A percentile compares a stretch with the other conserved stretches of the same genome.
Conservation (phyloP, 495 filamentous ascomycete species). For the Staphylotrichum tortipilum region DNA sequence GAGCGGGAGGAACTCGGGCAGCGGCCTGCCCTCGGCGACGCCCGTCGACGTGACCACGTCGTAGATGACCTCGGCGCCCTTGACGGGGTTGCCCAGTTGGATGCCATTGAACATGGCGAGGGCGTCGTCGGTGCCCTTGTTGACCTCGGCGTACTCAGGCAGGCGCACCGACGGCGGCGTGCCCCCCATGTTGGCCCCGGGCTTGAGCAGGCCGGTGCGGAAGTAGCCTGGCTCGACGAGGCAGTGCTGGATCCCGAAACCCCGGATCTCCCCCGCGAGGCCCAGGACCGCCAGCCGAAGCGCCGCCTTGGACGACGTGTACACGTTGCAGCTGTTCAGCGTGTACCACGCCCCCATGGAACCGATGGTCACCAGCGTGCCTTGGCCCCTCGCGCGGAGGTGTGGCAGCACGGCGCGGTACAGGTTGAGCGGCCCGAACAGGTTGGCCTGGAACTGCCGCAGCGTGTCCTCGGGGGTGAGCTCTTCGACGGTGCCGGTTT, state of each 20-base stretch:
- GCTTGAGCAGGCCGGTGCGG: constrained; percentile 36
- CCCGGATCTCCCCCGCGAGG: constrained; percentile 34
- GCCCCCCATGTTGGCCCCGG: constrained; percentile 6
- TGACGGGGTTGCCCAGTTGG: constrained; percentile 29
- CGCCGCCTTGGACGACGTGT: constrained; percentile 47
- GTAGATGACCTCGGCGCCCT: constrained; percentile 28
- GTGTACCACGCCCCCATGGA: constrained; percentile 35
- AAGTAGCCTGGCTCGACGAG: constrained; percentile 46
- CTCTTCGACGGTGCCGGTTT: constrained; percentile 40
- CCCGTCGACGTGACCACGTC: constrained; percentile 27
- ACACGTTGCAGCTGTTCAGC: constrained; percentile 31
- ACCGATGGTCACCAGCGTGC: constrained; percentile 44
- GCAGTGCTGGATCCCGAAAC: constrained; percentile 38
- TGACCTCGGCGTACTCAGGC: constrained; percentile 16
- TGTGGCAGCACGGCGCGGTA: constrained; percentile 40
- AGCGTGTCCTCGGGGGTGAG: constrained; percentile 11
- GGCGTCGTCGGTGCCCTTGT: background rate
- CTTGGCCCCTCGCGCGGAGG: constrained; percentile 35
- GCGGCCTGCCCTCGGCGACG: constrained; percentile 15
- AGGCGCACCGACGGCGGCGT: constrained; percentile 3
- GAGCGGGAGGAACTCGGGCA: constrained; percentile 14
- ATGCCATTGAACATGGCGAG: constrained; percentile 7
- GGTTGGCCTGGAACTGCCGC: constrained; percentile 35
- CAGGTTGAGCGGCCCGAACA: constrained; percentile 36
- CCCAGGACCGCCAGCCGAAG: constrained; percentile 28